Base-by-base conservation (phyloP, 257 asterid species). In the Marsdenia floribunda region DNA sequence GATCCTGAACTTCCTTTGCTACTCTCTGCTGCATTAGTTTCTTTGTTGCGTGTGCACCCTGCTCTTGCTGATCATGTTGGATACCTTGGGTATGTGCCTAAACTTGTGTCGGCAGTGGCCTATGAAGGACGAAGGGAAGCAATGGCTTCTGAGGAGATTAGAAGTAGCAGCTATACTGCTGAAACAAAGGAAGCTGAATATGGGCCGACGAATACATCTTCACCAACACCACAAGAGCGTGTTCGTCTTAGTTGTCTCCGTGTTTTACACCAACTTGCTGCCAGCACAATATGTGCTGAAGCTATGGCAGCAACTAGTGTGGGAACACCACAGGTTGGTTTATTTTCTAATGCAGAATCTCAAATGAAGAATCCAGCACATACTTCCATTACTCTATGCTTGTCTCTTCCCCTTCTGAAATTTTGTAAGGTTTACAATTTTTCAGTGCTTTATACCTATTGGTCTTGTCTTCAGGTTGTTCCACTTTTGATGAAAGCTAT, bases 21-120 rank as follows among this genome's bases (percentile, higher is more conserved):
- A 75, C 92, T 94, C 75, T 94, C 99, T 80, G 97, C 97, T 76
- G 97, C 99, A 70, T 80, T 94, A 59, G 99, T 94, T 77, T 92
- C 97, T 50, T 85, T 94, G 82, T 90, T 94, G 73, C 86, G 99
- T 80, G 97, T 94, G 71, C 91, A 94, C 84, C 99, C 99, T 70
- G 91, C 97, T 79, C 99, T 94, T n/a, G 97, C 96, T 52, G 99
- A 94, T 85, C 99, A 94, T 82, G 99, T 94, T 67, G 99, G 99
- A 76, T 92, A 87, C 85, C 96, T 94, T 75, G 97, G 99, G 64
- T 94, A 94, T 80, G 92, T 94, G 72, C 99, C 97, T 65, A 92
- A 94, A 82, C 97, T 94, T 77, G 97, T 94, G 58, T 86, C 97
- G 60, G 97, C 99, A 50, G 95, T 89, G 80, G 99, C 97, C 38